Evolutionary conservation across 2,329 filamentous ascomycete species (phyloP).

Genomic region (Aspergillus uvarum): DNA sequence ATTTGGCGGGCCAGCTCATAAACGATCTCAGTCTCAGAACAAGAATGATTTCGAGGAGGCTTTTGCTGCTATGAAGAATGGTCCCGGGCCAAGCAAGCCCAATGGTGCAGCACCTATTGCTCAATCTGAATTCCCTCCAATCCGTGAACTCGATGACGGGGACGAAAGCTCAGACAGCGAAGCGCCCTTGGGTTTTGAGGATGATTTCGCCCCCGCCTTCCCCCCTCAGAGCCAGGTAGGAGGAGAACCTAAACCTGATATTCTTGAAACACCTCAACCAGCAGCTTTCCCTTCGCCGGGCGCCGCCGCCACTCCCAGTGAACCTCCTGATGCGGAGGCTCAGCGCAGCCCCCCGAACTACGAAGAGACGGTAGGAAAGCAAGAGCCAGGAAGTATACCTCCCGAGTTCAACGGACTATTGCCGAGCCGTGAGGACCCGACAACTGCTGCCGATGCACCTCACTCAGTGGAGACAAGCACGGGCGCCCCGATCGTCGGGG

Average conservation of each 20-base stretch:
- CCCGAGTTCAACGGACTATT: constrained; percentile 43
- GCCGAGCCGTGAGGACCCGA: constrained; percentile 42
- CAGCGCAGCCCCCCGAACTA: constrained; percentile 57
- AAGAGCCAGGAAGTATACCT: constrained; percentile 31
- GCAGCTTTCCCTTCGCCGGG: constrained; percentile 42
- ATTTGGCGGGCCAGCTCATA: constrained; percentile 45
- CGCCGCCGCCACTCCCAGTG: constrained; percentile 35
- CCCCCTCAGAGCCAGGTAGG: constrained; percentile 34
- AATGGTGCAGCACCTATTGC: constrained; percentile 30
- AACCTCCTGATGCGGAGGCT: constrained; percentile 53
- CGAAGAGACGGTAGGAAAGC: constrained; percentile 26
- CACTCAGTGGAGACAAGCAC: constrained; percentile 40
- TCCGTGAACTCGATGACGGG: constrained; percentile 78
- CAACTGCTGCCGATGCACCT: constrained; percentile 38
- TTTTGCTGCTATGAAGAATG: constrained; percentile 49
- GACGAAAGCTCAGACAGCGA: constrained; percentile 75
- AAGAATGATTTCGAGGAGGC: constrained; percentile 50
- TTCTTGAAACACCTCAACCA: constrained; percentile 40
- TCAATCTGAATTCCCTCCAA: constrained; percentile 81
- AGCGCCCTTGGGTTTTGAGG: constrained; percentile 70
- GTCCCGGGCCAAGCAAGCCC: constrained; percentile 46
- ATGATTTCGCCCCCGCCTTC: constrained; percentile 76
- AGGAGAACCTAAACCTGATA: constrained; percentile 29
- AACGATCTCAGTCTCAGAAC: constrained; percentile 47
- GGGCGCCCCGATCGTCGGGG: constrained; percentile 38